Conservation (phyloP, 331 rosid species). For the Cydonia oblonga region DNA sequence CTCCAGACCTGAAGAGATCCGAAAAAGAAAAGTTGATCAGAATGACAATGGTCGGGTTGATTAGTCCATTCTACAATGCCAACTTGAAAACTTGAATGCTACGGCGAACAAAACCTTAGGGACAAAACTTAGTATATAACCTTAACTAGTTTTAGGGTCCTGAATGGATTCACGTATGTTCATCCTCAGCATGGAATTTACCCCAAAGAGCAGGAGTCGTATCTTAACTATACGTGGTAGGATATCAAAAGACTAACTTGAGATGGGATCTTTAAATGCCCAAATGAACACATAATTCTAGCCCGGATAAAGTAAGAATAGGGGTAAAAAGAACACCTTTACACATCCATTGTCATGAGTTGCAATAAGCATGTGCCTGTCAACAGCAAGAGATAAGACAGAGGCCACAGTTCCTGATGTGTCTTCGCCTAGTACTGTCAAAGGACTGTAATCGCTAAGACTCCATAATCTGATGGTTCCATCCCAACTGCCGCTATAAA, state of each 20-base stretch:
- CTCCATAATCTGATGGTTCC: slow-evolving; percentile 90
- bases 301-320: slow-evolving; percentile 10
- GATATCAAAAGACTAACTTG: neutral
- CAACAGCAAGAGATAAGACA: slow-evolving; percentile 47
- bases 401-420: slow-evolving; percentile 38
- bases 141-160: neutral
- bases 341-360: slow-evolving; percentile 68
- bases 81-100: neutral
- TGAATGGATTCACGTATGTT: neutral
- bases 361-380: slow-evolving; percentile 59
- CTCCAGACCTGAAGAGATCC: slow-evolving; percentile 62
- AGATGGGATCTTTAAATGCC: neutral
- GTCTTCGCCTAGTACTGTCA: slow-evolving; percentile 71
- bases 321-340: slow-evolving; percentile 47
- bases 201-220: neutral
- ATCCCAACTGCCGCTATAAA: slow-evolving; percentile 98
- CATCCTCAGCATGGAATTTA: neutral
- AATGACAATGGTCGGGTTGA: neutral
- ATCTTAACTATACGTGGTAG: neutral
- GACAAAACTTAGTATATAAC: neutral
- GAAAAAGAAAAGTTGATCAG: neutral
- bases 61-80: neutral
- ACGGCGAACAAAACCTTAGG: neutral
- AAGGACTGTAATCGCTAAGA: slow-evolving; percentile 65
- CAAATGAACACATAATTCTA: neutral